Percentiles rank a stretch among this genome's conserved stretches.
Conservation (phyloP, 2,329 filamentous ascomycete genomes). For the Cercospora zeae-maydis region DNA sequence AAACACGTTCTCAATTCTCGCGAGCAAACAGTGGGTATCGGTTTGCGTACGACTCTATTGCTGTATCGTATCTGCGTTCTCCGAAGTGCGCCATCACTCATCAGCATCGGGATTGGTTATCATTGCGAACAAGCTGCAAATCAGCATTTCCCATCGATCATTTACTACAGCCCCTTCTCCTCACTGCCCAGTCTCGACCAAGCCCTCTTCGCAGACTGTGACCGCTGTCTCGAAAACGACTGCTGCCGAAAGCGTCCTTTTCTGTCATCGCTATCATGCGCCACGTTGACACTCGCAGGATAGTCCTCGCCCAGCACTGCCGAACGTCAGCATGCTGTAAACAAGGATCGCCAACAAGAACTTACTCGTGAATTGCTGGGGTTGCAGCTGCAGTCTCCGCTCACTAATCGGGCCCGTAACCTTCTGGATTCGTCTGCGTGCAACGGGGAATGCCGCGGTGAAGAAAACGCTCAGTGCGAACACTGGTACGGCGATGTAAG, state of each 20-base stretch:
- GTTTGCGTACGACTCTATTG: no score
- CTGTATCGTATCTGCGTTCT: no score
- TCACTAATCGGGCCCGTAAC: conserved; percentile 30
- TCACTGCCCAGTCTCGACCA: conserved; percentile 8
- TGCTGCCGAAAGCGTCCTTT: conserved; percentile 11
- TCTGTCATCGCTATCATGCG: conserved; percentile 8
- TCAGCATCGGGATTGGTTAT: no score
- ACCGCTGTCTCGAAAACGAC: not conserved
- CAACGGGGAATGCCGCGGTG: conserved; percentile 31
- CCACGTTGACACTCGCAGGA: conserved; percentile 30
- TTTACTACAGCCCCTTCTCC: conserved; percentile 2
- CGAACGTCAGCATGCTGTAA: not conserved
- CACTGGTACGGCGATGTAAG: conserved; percentile 36
- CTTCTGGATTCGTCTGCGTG: conserved; percentile 29
- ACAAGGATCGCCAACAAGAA: not conserved
- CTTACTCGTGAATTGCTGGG: conserved; percentile 32
- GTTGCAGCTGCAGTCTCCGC: conserved; percentile 25
- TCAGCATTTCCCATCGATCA: not conserved
- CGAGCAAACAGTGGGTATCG: no score
- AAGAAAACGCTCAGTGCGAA: conserved; percentile 32
- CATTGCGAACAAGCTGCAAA: not conserved
- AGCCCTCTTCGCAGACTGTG: conserved; percentile 1
- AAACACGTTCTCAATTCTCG: no score
- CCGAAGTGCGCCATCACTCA: no score
- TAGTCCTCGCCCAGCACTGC: conserved; percentile 35